Evolutionary conservation across 306 rosid species (phyloP), one percentile per base, ranked within the genome.

Genomic region (Sicyos edulis): DNA sequence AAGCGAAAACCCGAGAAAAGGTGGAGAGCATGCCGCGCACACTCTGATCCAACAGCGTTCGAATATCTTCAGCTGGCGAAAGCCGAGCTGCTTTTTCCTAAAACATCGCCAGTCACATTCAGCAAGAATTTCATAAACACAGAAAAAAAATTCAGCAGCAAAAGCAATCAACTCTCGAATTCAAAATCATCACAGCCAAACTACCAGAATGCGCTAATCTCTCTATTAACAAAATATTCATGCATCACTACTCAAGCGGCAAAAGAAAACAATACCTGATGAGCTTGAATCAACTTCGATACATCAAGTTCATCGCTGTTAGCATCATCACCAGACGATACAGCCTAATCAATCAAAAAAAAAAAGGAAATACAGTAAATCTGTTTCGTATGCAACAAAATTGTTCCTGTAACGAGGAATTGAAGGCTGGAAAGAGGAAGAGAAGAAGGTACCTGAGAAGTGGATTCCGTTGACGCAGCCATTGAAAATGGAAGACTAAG

Each of bases 11-110:
- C 96, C 83, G 87, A 2, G 97, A 93, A 79, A 85, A 63, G 20
- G 97, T 86, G 9, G 98, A 93, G 77, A 93, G 97, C 79, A 78
- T 81, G 50, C 96, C 98, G 2, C 97, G 98, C 24, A 86, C 79
- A 54, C 84, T 88, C 26, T 79, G 74, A 76, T 87, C 90, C 74
- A 93, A 83, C 49, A 86, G 68, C 60, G 96, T 90, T 59, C 98
- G 89, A 82, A 88, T 77, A 79, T 88, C 92, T 78, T 88, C 95
- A 57, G 80, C 53, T 10, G 96, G 89, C 24, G 88, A 74, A 75
- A 93, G 89, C 76, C 92, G 86, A 73, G 86, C 83, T 62, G 98
- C 98, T 72, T 90, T 90, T 75, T 88, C 96, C 98, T 92, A 77
- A 15, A 80, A 77, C 34, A 76, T 8, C 63, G 53, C 24, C 24